These are phyloP conservation scores for Fusarium equiseti DNA, from an alignment of 2,329 filamentous ascomycete species.

Conservation along the genomic window DNA sequence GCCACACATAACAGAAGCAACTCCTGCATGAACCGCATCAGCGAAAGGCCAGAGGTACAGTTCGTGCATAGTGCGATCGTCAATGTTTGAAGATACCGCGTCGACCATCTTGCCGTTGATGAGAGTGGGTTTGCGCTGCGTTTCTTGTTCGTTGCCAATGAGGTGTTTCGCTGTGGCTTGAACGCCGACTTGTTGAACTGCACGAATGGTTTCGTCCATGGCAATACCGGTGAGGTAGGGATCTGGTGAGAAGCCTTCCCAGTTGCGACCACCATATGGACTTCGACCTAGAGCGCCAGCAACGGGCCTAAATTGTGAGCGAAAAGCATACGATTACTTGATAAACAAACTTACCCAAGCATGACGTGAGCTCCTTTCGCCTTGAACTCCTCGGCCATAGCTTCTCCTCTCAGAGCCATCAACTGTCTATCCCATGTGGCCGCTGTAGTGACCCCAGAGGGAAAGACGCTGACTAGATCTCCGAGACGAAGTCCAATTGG, in stretches of 20 bases:
- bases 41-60: constrained; percentile 73
- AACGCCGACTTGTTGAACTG: constrained; percentile 56
- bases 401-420: constrained; percentile 74
- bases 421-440: constrained; percentile 77
- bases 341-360: constrained; percentile 59
- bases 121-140: constrained; percentile 71
- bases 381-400: constrained; percentile 81
- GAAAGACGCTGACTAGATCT: constrained; percentile 56
- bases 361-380: constrained; percentile 83
- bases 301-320: neutral
- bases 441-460: constrained; percentile 70
- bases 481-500: constrained; percentile 22
- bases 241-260: constrained; percentile 75
- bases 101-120: constrained; percentile 52
- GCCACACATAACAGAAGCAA: constrained; percentile 69
- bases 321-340: neutral
- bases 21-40: constrained; percentile 73
- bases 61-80: constrained; percentile 59
- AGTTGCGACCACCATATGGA: constrained; percentile 53
- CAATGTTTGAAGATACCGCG: constrained; percentile 67
- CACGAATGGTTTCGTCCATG: constrained; percentile 70
- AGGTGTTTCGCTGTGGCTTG: constrained; percentile 71
- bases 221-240: constrained; percentile 75
- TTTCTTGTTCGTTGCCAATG: constrained; percentile 82
- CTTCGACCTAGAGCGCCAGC: neutral